phyloP scores from a whole-genome alignment of 176 grass and related monocot species.

The Eragrostis curvula region DNA sequence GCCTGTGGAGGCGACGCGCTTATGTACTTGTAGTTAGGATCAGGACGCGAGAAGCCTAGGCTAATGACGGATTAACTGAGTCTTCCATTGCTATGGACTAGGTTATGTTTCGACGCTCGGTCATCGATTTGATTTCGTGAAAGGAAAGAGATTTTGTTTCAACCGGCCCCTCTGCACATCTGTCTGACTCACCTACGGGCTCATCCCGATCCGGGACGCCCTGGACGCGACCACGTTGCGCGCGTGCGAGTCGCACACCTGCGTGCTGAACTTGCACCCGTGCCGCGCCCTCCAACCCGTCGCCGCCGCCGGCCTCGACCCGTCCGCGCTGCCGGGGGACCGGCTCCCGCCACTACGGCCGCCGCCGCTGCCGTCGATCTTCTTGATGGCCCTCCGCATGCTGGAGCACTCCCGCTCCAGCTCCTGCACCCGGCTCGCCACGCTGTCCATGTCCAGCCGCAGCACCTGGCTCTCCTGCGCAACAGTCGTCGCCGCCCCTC shows the following conservation, averaged over 20 bases:
- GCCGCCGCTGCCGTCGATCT: conserved; percentile 54
- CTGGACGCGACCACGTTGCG: conserved; percentile 77
- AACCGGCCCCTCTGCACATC: not conserved
- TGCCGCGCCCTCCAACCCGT: conserved; percentile 50
- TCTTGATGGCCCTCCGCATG: conserved; percentile 78
- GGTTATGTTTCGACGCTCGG: too few species aligned
- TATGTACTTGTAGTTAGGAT: too few species aligned
- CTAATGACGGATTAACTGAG: too few species aligned
- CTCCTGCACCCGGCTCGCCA: conserved; percentile 73
- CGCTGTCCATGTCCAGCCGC: conserved; percentile 87
- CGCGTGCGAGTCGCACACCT: conserved; percentile 87
- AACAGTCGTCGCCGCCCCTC: conserved; percentile 24
- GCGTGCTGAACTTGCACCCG: conserved; percentile 87
- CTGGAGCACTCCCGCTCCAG: conserved; percentile 84
- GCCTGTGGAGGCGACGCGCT: too few species aligned
- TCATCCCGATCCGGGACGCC: conserved; percentile 60
- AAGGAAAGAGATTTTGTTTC: not conserved
- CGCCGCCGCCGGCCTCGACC: not conserved
- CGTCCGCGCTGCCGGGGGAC: conserved; percentile 11
- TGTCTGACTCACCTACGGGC: conserved; percentile 47
- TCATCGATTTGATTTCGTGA: not conserved
- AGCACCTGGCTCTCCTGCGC: conserved; percentile 68
- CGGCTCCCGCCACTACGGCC: not conserved
- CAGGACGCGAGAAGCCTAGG: too few species aligned
- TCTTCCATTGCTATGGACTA: too few species aligned